Evolutionary conservation across 2,329 filamentous ascomycete species (phyloP).

Genomic region (Beauveria scarabaeidicola): DNA sequence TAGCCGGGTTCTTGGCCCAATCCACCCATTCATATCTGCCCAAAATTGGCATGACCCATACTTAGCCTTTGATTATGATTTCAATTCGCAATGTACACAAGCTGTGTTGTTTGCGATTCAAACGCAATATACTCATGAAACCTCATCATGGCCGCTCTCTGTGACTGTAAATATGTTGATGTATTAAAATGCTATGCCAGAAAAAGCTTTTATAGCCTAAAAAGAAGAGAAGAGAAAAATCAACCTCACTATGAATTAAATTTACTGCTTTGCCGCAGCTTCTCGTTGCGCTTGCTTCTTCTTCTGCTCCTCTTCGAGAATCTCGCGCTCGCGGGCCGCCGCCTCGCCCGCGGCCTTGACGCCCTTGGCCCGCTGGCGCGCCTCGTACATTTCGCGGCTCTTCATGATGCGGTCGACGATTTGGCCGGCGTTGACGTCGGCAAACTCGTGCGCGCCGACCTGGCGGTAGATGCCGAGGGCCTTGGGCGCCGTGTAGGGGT

Average conservation of each 20-base stretch:
- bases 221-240: neutral
- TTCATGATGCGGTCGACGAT: conserved; percentile 88
- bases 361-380: conserved; percentile 80
- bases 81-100: neutral
- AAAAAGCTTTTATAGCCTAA: neutral
- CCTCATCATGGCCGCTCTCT: neutral
- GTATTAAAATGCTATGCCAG: neutral
- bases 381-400: conserved; percentile 81
- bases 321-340: conserved; percentile 52
- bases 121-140: neutral
- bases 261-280: conserved; percentile 3
- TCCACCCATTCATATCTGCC: neutral
- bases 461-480: conserved; percentile 76
- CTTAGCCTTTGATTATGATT: conserved; percentile 1
- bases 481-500: conserved; percentile 75
- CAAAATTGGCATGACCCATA: neutral
- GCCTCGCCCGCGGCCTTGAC: conserved; percentile 74
- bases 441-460: conserved; percentile 68
- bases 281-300: conserved; percentile 34
- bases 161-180: neutral
- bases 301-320: conserved; percentile 51
- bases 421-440: conserved; percentile 81
- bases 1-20: conserved; percentile 7
- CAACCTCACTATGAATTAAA: neutral
- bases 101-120: neutral